Conservation (phyloP, 2,329 filamentous ascomycete species). For the Arthroderma uncinatum region DNA sequence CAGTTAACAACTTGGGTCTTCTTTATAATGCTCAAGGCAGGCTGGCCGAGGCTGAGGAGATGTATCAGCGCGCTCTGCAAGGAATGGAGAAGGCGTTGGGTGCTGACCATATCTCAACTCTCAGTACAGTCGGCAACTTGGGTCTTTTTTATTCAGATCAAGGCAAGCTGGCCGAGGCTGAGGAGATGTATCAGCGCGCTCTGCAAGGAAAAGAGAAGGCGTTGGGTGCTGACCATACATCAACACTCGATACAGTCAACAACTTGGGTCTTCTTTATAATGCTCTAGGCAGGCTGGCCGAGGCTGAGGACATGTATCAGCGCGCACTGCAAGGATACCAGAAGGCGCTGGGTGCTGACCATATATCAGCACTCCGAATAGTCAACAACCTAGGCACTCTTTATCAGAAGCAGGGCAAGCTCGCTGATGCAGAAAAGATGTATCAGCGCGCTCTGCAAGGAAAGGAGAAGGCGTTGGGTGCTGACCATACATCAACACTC, state of each 20-base stretch:
- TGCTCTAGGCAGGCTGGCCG: too few species aligned
- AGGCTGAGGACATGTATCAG: too few species aligned
- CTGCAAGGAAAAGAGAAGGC: background rate
- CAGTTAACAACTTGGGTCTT: background rate
- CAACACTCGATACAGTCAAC: background rate
- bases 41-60: background rate
- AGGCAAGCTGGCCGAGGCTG: too few species aligned
- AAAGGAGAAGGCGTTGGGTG: too few species aligned
- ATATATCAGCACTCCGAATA: background rate
- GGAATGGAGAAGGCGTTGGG: background rate
- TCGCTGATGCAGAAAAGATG: too few species aligned
- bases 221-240: background rate
- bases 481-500: too few species aligned
- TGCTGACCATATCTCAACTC: too few species aligned
- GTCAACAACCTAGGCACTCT: background rate
- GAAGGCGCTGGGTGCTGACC: constrained; percentile 1
- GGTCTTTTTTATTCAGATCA: too few species aligned
- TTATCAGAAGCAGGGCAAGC: background rate
- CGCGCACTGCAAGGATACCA: too few species aligned
- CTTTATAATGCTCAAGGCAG: background rate
- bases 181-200: too few species aligned
- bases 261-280: background rate
- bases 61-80: background rate
- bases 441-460: too few species aligned
- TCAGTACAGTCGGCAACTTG: too few species aligned